These are phyloP conservation scores for Puccinia polysora DNA, from an alignment of 1,284 basidiomycete genomes.

Conservation along the genomic window DNA sequence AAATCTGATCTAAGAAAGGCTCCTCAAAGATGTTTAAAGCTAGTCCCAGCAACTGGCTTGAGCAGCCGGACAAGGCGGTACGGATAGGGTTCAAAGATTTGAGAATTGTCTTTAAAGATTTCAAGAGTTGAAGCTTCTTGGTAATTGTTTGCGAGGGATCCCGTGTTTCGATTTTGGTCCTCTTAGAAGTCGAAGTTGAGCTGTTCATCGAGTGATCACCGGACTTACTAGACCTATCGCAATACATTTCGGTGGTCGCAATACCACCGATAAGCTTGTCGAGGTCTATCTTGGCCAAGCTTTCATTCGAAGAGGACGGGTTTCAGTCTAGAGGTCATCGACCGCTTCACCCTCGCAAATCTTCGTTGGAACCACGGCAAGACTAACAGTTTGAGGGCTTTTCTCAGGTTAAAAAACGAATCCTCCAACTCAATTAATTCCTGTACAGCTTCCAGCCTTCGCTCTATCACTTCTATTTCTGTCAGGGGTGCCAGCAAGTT, in stretches of 20 bases:
- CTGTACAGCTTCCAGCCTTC: conserved; percentile 36
- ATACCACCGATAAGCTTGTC: conserved; percentile 37
- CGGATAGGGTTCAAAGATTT: conserved; percentile 23
- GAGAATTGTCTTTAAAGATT: conserved; percentile 22
- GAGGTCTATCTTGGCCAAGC: conserved; percentile 39
- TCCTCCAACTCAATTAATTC: conserved; percentile 41
- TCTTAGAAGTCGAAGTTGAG: conserved; percentile 3
- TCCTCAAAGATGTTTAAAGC: conserved; percentile 30
- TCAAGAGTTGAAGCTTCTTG: conserved; percentile 38
- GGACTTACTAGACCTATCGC: conserved; percentile 12
- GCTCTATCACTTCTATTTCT: conserved; percentile 36
- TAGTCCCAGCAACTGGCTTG: conserved; percentile 13
- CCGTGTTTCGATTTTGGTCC: neutral
- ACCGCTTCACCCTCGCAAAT: neutral
- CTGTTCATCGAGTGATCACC: neutral
- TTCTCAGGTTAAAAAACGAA: conserved; percentile 20
- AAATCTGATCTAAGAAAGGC: conserved; percentile 20
- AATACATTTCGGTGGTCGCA: conserved; percentile 3
- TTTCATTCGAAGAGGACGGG: neutral
- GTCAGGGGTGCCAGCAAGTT: conserved; percentile 40
- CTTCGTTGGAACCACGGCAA: neutral
- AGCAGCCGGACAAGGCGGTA: conserved; percentile 19
- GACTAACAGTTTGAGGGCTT: conserved; percentile 39
- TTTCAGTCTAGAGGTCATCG: neutral
- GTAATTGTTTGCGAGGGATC: conserved; percentile 35